phyloP scores from a whole-genome alignment of 2,329 filamentous ascomycete genomes.

The Sphaerulina vaccinii region DNA sequence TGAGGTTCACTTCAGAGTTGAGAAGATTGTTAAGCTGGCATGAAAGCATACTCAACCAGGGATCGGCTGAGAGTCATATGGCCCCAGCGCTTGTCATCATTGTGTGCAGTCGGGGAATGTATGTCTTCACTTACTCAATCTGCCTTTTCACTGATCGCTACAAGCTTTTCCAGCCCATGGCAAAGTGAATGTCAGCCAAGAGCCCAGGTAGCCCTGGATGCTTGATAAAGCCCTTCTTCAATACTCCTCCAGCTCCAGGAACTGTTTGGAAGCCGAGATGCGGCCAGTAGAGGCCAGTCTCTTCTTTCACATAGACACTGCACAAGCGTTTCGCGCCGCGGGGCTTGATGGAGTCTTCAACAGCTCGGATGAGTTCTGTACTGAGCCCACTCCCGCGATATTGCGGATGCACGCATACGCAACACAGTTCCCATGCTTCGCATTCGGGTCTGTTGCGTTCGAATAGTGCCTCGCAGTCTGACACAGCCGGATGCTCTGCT shows the following conservation, averaged over 20 bases:
- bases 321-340: conserved; percentile 24
- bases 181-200: conserved; percentile 26
- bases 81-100: conserved; percentile 36
- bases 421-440: conserved; percentile 30
- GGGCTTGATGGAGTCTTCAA: conserved; percentile 14
- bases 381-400: conserved; percentile 23
- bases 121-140: conserved; percentile 6
- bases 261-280: conserved; percentile 24
- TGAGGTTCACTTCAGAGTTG: conserved; percentile 25
- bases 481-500: background rate
- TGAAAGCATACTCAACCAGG: conserved; percentile 36
- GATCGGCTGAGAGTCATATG: conserved; percentile 33
- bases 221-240: conserved; percentile 28
- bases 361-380: conserved; percentile 15
- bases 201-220: conserved; percentile 24
- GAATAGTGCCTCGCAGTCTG: no score
- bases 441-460: background rate
- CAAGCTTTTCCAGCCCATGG: conserved; percentile 18
- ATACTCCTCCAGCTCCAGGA: conserved; percentile 22
- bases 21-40: conserved; percentile 37
- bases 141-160: background rate
- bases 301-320: conserved; percentile 24
- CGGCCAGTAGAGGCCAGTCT: conserved; percentile 30
- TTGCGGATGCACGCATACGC: conserved; percentile 28
- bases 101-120: background rate